Conservation (phyloP, 148 eudicot genomes). For the Camellia granthamiana region DNA sequence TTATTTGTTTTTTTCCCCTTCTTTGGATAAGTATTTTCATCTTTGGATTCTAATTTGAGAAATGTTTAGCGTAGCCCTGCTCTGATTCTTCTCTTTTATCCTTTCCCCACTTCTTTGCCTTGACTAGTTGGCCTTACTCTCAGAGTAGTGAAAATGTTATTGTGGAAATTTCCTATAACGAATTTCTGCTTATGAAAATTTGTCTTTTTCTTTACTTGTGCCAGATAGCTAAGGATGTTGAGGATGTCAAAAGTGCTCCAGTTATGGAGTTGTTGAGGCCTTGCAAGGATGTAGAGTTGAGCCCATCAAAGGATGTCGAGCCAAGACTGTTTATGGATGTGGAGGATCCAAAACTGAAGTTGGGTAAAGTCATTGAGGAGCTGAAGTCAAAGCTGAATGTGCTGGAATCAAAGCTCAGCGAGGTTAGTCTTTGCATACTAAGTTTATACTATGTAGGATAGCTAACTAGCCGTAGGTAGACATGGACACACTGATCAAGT, state of each 20-base stretch:
- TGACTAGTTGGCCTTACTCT: neutral
- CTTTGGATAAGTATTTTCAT: neutral
- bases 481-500: no score
- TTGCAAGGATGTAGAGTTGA: conserved; percentile 27
- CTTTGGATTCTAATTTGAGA: neutral
- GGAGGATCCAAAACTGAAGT: conserved; percentile 22
- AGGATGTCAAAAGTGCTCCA: conserved; percentile 25
- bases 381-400: conserved; percentile 44
- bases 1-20: neutral
- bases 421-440: conserved; percentile 35
- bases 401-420: conserved; percentile 42
- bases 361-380: conserved; percentile 37
- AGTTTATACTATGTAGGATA: neutral
- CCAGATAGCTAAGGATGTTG: conserved; percentile 28
- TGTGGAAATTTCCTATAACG: neutral
- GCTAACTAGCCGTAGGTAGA: no score
- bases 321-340: conserved; percentile 21
- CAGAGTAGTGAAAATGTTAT: neutral
- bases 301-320: conserved; percentile 20
- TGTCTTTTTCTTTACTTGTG: conserved; percentile 7
- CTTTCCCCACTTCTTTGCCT: neutral
- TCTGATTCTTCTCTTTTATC: no score
- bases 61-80: neutral
- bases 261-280: conserved; percentile 21
- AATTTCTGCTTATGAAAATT: conserved; percentile 7